phyloP scores from a whole-genome alignment of 1,139 yeast genomes.

The Suhomyces panamericanus region DNA sequence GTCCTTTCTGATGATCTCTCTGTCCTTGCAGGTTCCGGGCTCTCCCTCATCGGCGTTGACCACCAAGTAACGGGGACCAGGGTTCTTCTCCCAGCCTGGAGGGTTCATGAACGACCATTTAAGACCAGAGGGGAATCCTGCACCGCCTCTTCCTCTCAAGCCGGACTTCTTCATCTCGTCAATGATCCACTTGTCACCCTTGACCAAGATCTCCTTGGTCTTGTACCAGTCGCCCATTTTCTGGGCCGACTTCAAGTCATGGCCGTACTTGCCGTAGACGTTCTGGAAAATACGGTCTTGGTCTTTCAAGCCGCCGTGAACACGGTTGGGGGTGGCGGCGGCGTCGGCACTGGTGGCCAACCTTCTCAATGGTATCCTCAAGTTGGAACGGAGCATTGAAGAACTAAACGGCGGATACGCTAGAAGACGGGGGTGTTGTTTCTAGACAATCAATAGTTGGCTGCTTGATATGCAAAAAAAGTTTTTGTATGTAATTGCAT shows the following conservation, averaged over 20 bases:
- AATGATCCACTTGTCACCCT: conserved; percentile 87
- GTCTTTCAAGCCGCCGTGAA: conserved; percentile 76
- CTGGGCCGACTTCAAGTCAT: conserved; percentile 69
- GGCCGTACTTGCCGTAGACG: conserved; percentile 71
- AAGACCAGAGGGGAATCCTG: conserved; percentile 87
- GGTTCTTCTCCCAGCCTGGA: conserved; percentile 89
- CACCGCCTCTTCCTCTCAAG: conserved; percentile 89
- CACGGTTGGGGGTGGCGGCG: conserved; percentile 54
- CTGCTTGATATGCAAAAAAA: conserved; percentile 11
- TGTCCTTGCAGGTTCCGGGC: conserved; percentile 90
- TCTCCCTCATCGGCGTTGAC: conserved; percentile 94
- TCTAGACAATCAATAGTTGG: conserved; percentile 7
- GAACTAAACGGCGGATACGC: conserved; percentile 2
- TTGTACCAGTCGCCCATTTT: conserved; percentile 90
- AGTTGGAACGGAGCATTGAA: conserved; percentile 19
- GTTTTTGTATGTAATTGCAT: conserved; percentile 17
- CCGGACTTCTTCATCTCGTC: conserved; percentile 84
- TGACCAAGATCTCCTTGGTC: conserved; percentile 77
- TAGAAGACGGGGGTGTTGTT: background rate
- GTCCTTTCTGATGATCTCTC: conserved; percentile 86
- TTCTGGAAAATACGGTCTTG: conserved; percentile 86
- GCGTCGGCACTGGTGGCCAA: conserved; percentile 49
- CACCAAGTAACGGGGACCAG: conserved; percentile 81
- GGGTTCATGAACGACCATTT: conserved; percentile 95
- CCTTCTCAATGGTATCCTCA: conserved; percentile 24